Conservation (phyloP, 208 protist species). For the Trypanosoma conorhini region DNA sequence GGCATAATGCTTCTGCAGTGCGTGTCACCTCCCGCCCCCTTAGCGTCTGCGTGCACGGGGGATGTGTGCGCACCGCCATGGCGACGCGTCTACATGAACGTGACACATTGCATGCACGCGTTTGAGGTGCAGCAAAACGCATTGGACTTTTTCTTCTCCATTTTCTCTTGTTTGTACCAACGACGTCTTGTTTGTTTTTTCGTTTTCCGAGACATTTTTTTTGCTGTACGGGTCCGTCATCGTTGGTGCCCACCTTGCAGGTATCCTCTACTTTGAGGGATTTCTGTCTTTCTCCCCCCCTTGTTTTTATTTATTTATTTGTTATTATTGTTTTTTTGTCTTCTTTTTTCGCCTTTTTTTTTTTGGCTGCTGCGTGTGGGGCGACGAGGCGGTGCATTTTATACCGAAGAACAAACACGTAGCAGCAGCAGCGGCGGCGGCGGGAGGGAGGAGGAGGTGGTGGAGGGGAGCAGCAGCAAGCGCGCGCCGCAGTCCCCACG, state of each 20-base stretch:
- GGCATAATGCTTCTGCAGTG: neutral
- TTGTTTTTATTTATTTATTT: neutral
- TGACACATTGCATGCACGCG: neutral
- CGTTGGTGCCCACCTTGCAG: too few species aligned
- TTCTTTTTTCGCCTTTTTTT: slow-evolving; percentile 1
- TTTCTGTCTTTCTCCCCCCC: neutral
- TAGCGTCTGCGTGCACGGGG: neutral
- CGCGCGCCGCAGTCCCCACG: too few species aligned
- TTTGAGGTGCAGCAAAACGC: neutral
- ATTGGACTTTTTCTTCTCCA: slow-evolving; percentile 21
- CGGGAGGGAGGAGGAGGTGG: neutral
- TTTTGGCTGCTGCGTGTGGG: neutral
- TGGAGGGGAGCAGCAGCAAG: neutral
- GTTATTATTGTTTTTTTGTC: neutral
- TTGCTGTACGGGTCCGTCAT: neutral
- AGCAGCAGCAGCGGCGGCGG: neutral
- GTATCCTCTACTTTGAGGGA: neutral
- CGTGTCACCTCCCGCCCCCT: neutral
- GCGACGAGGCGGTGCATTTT: neutral
- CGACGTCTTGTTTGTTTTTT: neutral
- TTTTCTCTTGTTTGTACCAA: slow-evolving; percentile 6
- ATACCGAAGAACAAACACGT: neutral
- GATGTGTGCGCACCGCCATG: neutral
- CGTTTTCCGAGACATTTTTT: neutral
- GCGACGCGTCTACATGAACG: neutral